Base-by-base conservation (phyloP, 495 filamentous ascomycete genomes). In the Umbilicaria muhlenbergii region DNA sequence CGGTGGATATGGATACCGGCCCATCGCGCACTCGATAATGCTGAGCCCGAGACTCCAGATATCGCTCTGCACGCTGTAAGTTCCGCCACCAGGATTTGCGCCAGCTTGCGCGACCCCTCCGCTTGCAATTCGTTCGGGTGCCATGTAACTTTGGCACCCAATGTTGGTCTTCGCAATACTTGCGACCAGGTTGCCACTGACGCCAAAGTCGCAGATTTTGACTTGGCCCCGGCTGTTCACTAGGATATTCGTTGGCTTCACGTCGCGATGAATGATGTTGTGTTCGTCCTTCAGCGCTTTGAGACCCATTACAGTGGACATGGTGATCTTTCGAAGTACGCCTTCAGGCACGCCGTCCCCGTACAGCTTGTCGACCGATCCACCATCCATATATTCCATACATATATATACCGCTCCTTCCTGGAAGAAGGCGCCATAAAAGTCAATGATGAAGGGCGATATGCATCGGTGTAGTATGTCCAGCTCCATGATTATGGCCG, bases 141-240 rank as follows among this genome's bases (percentile, higher is more conserved):
- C 91, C 91, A 99, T 99, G 65, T 99, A 99, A 61, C 87, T 94
- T 59, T 99, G 91, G 55, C 91, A 99, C 16, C 91, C 91, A 50
- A 99, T 99, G 57, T 99, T 99, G 17, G 91, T 99, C 62, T 94
- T 95, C 17, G 91, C 91, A 50, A 96, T 95, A 64, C 86, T 93
- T 3, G 91, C 88, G 16, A 99, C 91, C 11, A 99, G 63, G 54
- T 99, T 99, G 32, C 91, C 91, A 41, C 83, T 91, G 11, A 99
- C 91, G 52, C 91, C 91, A 56, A 99, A 99, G 61, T 99, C 91
- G 62, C 91, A 99, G 39, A 99, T 93, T 62, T 99, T 99, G 61
- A 96, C 69, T 55, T 96, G 87, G 2, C 91, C 91, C 38, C 73
- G 69, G 12, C 77, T 83, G 61, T 95, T 96, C 55, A 86, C 76